These are phyloP conservation scores for Trypethelium eluteriae DNA, from an alignment of 495 filamentous ascomycete genomes.

Conservation along the genomic window DNA sequence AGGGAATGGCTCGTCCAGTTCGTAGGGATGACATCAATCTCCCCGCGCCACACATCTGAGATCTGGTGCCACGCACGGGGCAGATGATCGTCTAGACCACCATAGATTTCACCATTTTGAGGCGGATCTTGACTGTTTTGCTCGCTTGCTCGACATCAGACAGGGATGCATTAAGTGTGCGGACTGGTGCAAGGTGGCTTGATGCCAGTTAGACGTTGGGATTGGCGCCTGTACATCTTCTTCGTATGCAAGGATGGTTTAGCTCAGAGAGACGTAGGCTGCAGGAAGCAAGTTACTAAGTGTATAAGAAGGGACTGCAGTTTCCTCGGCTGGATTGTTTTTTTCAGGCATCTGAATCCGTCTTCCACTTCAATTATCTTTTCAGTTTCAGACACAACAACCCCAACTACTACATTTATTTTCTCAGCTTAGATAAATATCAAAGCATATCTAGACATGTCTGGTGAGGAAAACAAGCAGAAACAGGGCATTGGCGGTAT, in stretches of 20 bases:
- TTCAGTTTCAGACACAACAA: not conserved
- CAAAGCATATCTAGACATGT: not conserved
- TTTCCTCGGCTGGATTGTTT: not conserved
- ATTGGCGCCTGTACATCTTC: not conserved
- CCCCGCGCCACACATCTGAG: too few relatives aligned
- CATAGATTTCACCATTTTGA: too few relatives aligned
- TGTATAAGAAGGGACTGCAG: not conserved
- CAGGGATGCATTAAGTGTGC: not conserved
- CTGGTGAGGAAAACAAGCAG: conserved; percentile 2
- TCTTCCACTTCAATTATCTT: not conserved
- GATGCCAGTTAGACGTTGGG: not conserved
- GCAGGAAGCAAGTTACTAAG: not conserved
- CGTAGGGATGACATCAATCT: too few relatives aligned
- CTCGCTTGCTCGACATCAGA: not conserved
- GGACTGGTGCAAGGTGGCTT: conserved; percentile 7
- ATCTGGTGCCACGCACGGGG: too few relatives aligned
- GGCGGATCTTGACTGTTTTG: not conserved
- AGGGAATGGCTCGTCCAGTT: too few relatives aligned
- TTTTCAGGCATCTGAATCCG: not conserved
- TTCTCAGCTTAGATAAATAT: not conserved
- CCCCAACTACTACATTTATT: not conserved
- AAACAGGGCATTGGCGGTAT: conserved; percentile 5
- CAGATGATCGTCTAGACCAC: not conserved
- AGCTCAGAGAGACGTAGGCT: not conserved
- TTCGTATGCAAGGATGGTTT: not conserved